phyloP scores from a whole-genome alignment of 2,329 filamentous ascomycete species.

The Nannizziopsis barbatae region DNA sequence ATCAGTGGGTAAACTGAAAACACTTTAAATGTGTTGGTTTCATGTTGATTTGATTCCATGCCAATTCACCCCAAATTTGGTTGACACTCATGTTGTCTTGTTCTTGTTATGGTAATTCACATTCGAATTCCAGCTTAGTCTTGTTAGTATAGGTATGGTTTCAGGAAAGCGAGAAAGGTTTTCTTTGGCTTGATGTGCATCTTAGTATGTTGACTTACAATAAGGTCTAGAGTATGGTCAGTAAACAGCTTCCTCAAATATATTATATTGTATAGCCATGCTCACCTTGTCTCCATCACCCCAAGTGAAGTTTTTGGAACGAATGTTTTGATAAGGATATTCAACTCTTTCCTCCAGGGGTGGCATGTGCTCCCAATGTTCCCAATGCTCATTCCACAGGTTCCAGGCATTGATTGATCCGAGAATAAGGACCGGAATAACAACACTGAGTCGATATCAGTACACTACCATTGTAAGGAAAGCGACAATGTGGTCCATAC shows the following conservation, averaged over 20 bases:
- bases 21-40: too few species aligned
- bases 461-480: too few species aligned
- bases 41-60: too few species aligned
- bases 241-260: slow-evolving; percentile 4
- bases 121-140: slow-evolving; percentile 70
- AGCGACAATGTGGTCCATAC: slow-evolving; percentile 51
- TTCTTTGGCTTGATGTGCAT: background rate
- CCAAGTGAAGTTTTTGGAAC: slow-evolving; percentile 90
- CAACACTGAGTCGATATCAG: too few species aligned
- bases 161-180: background rate
- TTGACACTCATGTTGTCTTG: too few species aligned
- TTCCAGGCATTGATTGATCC: slow-evolving; percentile 73
- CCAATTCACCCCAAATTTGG: too few species aligned
- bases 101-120: slow-evolving; percentile 98
- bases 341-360: slow-evolving; percentile 83
- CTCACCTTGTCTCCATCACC: slow-evolving; percentile 88
- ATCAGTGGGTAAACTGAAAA: too few species aligned
- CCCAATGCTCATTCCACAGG: slow-evolving; percentile 94
- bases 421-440: slow-evolving; percentile 60
- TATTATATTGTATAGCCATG: slow-evolving; percentile 6
- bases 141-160: background rate
- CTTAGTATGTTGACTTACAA: slow-evolving; percentile 46
- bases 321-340: slow-evolving; percentile 97
- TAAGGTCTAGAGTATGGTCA: slow-evolving; percentile 42
- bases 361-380: slow-evolving; percentile 77